A percentile compares a stretch with the other conserved stretches of the same genome.
phyloP scores from a whole-genome alignment of 768 basidiomycete genomes.

The Podaxis mareebaensis region DNA sequence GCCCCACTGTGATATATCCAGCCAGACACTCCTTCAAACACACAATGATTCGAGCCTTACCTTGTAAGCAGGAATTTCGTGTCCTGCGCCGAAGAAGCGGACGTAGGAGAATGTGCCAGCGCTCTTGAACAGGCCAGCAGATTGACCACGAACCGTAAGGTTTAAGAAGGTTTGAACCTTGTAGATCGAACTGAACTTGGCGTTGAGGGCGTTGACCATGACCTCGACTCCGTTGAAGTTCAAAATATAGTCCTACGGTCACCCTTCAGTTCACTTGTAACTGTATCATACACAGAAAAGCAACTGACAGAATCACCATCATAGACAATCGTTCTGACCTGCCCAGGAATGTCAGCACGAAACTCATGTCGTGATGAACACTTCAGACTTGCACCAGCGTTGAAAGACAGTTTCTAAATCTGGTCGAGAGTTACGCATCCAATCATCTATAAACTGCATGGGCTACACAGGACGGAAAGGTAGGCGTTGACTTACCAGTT shows the following conservation, averaged over 20 bases:
- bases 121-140: constrained; percentile 56
- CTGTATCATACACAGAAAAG: neutral
- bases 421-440: constrained; percentile 54
- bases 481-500: constrained; percentile 34
- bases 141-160: constrained; percentile 51
- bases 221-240: constrained; percentile 59
- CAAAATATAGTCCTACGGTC: constrained; percentile 46
- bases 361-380: neutral
- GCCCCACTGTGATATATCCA: constrained; percentile 28
- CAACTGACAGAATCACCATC: constrained; percentile 55
- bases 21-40: neutral
- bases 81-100: constrained; percentile 48
- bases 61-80: constrained; percentile 49
- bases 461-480: neutral
- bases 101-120: constrained; percentile 59
- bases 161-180: constrained; percentile 42
- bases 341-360: neutral
- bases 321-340: constrained; percentile 50
- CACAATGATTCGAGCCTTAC: constrained; percentile 20
- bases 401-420: constrained; percentile 55
- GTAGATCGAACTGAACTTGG: constrained; percentile 43
- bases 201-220: constrained; percentile 53
- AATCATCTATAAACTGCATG: constrained; percentile 41
- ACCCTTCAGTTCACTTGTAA: neutral
- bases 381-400: constrained; percentile 42